phyloP scores from a whole-genome alignment of 176 grass and related monocot genomes.

The Aegilops sharonensis region DNA sequence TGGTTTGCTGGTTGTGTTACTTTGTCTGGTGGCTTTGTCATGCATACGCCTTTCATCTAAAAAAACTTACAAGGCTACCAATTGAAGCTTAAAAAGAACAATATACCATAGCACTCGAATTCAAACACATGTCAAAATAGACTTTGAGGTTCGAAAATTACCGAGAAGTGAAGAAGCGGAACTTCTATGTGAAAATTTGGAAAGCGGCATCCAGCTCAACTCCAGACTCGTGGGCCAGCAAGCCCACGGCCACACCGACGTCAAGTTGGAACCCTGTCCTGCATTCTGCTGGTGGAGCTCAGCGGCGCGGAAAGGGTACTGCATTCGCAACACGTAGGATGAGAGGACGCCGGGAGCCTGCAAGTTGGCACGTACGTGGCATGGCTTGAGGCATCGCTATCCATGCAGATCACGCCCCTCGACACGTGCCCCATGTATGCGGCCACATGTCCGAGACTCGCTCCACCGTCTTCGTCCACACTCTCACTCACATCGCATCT shows the following conservation, averaged over 20 bases:
- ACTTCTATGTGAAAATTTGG: not conserved
- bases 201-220: not conserved
- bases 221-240: not conserved
- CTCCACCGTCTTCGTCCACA: too few species aligned
- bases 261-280: not conserved
- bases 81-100: too few species aligned
- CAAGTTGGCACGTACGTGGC: constrained; percentile 10
- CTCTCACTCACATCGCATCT: not conserved
- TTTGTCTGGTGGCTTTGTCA: too few species aligned
- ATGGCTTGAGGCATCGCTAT: not conserved
- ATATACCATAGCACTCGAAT: too few species aligned
- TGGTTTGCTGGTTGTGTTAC: too few species aligned
- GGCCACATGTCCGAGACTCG: not conserved
- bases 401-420: constrained; percentile 11
- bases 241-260: not conserved
- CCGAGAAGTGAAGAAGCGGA: too few species aligned
- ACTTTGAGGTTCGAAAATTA: too few species aligned
- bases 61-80: too few species aligned
- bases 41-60: too few species aligned
- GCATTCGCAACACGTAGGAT: not conserved
- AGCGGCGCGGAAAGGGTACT: not conserved
- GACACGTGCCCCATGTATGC: not conserved
- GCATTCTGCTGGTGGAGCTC: not conserved
- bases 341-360: not conserved
- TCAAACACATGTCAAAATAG: too few species aligned